A percentile compares a stretch with the other conserved stretches of the same genome.
Evolutionary conservation across 1,284 basidiomycete species (phyloP).

Genomic region (Ustilago vetiveriae): DNA sequence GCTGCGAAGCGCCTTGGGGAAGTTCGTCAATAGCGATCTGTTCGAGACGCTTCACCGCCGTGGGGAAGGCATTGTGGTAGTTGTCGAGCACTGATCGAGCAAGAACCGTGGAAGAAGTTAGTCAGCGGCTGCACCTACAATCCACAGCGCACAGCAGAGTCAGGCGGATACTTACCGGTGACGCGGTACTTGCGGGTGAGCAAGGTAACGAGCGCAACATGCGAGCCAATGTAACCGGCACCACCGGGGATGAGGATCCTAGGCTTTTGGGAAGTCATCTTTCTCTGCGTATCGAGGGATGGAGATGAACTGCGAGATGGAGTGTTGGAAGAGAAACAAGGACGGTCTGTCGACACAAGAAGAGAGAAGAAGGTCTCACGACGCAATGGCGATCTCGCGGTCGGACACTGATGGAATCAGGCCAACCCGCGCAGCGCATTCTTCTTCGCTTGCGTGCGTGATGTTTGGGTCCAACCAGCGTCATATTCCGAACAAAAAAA

Average conservation of each 20-base stretch:
- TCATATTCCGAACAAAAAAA: too few species aligned
- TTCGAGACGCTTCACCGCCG: constrained; percentile 77
- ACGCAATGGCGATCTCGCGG: background rate
- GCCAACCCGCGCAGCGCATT: background rate
- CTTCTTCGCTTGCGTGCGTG: background rate
- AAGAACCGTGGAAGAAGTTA: background rate
- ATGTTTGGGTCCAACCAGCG: too few species aligned
- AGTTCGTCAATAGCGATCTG: constrained; percentile 79
- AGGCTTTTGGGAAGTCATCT: constrained; percentile 51
- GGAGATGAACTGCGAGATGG: constrained; percentile 1
- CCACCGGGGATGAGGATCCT: constrained; percentile 66
- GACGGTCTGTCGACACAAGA: background rate
- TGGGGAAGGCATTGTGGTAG: constrained; percentile 86
- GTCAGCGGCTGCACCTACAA: too few species aligned
- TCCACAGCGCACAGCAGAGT: too few species aligned
- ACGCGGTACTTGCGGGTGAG: constrained; percentile 88
- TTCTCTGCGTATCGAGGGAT: background rate
- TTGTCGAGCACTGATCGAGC: constrained; percentile 59
- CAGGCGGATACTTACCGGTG: constrained; percentile 52
- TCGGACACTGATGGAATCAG: too few species aligned
- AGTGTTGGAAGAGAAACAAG: background rate
- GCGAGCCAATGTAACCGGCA: constrained; percentile 76
- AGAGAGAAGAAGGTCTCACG: background rate
- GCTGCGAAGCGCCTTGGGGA: constrained; percentile 74
- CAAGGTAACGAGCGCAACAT: constrained; percentile 85